Percentiles rank a stretch among this genome's conserved stretches.
phyloP scores from a whole-genome alignment of 176 grass and related monocot genomes.

The Cenchrus purpureus region DNA sequence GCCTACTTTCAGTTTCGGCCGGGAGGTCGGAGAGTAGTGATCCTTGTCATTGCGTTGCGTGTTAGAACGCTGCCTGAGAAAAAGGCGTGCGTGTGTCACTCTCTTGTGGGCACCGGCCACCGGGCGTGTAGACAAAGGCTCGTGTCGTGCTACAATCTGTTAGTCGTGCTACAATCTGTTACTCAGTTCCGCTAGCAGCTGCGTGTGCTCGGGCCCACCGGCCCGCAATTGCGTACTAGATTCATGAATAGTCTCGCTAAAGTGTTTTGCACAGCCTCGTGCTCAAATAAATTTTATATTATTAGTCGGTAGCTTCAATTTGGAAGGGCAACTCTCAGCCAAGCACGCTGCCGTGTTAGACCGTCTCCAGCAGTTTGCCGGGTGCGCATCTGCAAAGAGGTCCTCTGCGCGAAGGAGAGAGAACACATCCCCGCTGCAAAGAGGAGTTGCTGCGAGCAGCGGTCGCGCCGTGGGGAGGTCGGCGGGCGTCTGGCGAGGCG shows the following conservation, averaged over 20 bases:
- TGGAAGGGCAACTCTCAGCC: too few species aligned
- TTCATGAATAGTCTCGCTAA: neutral
- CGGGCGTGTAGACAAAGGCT: neutral
- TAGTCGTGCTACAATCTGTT: neutral
- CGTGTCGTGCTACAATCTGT: neutral
- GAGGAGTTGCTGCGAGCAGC: too few species aligned
- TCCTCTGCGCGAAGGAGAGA: too few species aligned
- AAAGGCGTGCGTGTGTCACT: neutral
- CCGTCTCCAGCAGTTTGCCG: too few species aligned
- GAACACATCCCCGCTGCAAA: too few species aligned
- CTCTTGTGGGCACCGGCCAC: neutral
- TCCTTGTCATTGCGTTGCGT: neutral
- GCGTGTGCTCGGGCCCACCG: neutral
- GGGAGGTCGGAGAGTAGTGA: neutral
- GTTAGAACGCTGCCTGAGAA: neutral
- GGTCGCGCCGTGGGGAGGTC: too few species aligned
- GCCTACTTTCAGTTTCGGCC: neutral
- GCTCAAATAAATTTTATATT: too few species aligned
- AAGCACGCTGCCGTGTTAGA: too few species aligned
- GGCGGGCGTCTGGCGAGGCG: too few species aligned
- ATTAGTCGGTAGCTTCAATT: too few species aligned
- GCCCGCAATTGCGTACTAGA: neutral
- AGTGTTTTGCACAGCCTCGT: neutral
- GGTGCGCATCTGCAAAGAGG: too few species aligned
- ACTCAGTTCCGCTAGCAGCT: neutral